Evolutionary conservation across 2,329 filamentous ascomycete species (phyloP), one percentile per base, ranked within the genome.

Genomic region (Nemania sp.): DNA sequence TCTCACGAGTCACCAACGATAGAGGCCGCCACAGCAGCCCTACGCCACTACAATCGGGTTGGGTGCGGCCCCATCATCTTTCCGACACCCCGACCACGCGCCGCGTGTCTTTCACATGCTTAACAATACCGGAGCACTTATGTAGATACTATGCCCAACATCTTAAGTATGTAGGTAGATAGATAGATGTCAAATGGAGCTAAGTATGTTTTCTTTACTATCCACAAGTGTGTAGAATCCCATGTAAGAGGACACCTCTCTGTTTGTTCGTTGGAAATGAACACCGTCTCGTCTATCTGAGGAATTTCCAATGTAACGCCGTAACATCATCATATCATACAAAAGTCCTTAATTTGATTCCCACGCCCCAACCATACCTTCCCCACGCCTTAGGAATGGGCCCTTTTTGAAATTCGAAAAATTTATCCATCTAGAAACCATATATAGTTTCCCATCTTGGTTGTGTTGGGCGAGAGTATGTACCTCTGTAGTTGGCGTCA

Each of bases 401-500:
- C 53, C 20, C 26, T 7, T 57, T 29, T 41, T 5, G 6, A 24
- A 35, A 62, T 45, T 22, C 26, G 5, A 59, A 26, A 20, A 15
- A 15, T n/a, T 8, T 51, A 2, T 35, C 1, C 3, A 8, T 51
- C 22, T 5, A 27, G 15, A 35, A 29, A 8, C 55, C 26, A 32
- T 24, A 7, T 29, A 38, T 51, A 10, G 27, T 24, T 38, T 55
- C 22, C 22, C 11, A 2, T 24, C 24, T 20, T 6, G 13, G 3
- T 13, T 47, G 11, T 55, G 26, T 41, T 7, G n/a, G n/a, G 29
- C 24, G 7, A 27, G 5, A 7, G 13, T 15, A 20, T 26, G 13
- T 55, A 27, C 7, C 18, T 49, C 26, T 15, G n/a, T 22, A 32
- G 10, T 35, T 43, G 61, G n/a, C 18, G 0, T 74, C 62, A 77